Percentiles rank a stretch among this genome's conserved stretches.
phyloP scores from a whole-genome alignment of 306 rosid species.

The Oemleria cerasiformis region DNA sequence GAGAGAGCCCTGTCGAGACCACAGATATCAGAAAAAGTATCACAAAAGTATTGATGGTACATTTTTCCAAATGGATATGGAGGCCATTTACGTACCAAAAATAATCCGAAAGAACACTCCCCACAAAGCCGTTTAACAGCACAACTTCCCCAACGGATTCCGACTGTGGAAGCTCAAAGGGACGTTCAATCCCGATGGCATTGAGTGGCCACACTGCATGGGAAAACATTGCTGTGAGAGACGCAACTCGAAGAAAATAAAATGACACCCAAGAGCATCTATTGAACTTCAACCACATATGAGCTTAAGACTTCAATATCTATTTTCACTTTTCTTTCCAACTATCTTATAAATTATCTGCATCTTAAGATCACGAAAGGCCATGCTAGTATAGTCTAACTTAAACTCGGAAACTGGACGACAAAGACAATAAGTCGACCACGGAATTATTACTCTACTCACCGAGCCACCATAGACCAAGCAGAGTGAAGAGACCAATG shows the following conservation, averaged over 20 bases:
- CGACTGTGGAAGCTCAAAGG: slow-evolving; percentile 52
- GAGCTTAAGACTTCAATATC: not conserved
- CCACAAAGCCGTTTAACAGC: slow-evolving; percentile 55
- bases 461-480: slow-evolving; percentile 90
- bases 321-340: not conserved
- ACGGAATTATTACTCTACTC: slow-evolving; percentile 18
- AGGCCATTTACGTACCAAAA: slow-evolving; percentile 48
- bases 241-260: not conserved
- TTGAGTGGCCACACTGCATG: slow-evolving; percentile 63
- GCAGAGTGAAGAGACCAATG: slow-evolving; percentile 64
- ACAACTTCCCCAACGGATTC: slow-evolving; percentile 42
- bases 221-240: slow-evolving; percentile 14
- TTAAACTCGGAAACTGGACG: not conserved
- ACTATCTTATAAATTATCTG: too few species aligned
- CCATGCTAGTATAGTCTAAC: not conserved
- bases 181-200: slow-evolving; percentile 63
- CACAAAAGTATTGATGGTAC: not conserved
- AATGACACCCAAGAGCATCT: slow-evolving; percentile 1
- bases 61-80: not conserved
- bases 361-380: too few species aligned
- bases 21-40: not conserved
- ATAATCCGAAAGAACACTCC: slow-evolving; percentile 64
- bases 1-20: slow-evolving; percentile 60
- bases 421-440: not conserved
- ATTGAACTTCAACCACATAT: not conserved